A percentile compares a stretch with the other conserved stretches of the same genome.
Conservation (phyloP, 176 grass and related monocot genomes). For the Dendrocalamus sinicus region DNA sequence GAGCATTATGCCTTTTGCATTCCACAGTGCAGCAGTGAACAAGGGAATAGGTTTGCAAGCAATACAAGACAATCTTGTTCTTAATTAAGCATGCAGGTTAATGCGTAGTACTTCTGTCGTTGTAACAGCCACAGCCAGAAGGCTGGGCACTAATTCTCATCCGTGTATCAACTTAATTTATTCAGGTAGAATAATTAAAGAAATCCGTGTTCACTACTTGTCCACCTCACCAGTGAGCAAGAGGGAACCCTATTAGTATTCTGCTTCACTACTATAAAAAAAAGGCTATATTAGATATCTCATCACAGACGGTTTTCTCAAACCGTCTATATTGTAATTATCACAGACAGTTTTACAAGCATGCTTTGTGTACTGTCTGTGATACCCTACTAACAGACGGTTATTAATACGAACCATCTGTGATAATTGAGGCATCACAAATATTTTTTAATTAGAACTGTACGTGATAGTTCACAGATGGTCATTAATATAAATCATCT, state of each 20-base stretch:
- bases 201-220: conserved; percentile 9
- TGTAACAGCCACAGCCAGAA: neutral
- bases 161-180: conserved; percentile 6
- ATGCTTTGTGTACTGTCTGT: too few relatives aligned
- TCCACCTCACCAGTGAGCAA: neutral
- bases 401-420: too few relatives aligned
- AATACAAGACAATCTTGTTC: conserved; percentile 28
- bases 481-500: too few relatives aligned
- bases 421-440: too few relatives aligned
- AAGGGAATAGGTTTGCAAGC: neutral
- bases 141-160: conserved; percentile 6
- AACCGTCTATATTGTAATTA: too few relatives aligned
- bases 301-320: too few relatives aligned
- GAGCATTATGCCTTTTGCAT: neutral
- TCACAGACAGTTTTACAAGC: too few relatives aligned
- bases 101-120: neutral
- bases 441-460: too few relatives aligned
- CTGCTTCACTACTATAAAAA: too few relatives aligned
- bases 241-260: neutral
- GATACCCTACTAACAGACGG: too few relatives aligned
- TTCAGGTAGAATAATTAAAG: neutral
- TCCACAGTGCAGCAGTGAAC: neutral
- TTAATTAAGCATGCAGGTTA: neutral
- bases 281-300: too few relatives aligned
- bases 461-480: too few relatives aligned